Evolutionary conservation across 441 rosid species (phyloP), one percentile per base, ranked within the genome.

Genomic region (Syzygium malaccense): DNA sequence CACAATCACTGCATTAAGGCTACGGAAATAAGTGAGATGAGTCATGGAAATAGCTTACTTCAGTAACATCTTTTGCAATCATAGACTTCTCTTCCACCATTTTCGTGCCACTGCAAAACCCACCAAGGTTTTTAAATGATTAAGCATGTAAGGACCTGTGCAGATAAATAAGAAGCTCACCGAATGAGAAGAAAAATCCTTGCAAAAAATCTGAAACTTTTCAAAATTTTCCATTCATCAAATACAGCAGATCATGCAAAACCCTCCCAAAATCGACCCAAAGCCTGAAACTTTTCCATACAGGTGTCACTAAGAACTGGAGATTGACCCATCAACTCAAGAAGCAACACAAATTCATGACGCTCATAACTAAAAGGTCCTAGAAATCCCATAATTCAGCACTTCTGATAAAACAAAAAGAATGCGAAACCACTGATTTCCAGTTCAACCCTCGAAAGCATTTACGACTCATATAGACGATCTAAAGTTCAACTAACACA

Each of bases 21-120:
- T 33, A 51, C 14, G 6, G 25, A 57, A 12, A 78, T 58, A 45
- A 8, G 45, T 51, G 33, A 26, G 64, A 23, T 48, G 19, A 64
- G 60, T 30, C 55, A 80, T 30, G 51, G 33, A 55, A 28, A 53
- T 26, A 83, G 83, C 95, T 89, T 91, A 97, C 98, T 93, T 97
- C 98, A 6, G 98, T 95, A 55, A 97, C 96, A 93, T 97, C 98
- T 86, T 95, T 96, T 23, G 98, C 99, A 89, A 96, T 94, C 88
- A 92, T 90, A 86, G 90, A 53, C 87, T 83, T 92, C 89, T 89
- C 94, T 45, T 88, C 89, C 12, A 93, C 96, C 98, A 96, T 92
- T 80, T 90, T 87, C 25, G 5, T 2, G 64, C 58, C 79, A 51
- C 89, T 60, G 87, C 83, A 85, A 60, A 75, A 75, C 51, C 51